Evolutionary conservation across 163 green algal species (phyloP).

Genomic region (Chlorella variabilis): DNA sequence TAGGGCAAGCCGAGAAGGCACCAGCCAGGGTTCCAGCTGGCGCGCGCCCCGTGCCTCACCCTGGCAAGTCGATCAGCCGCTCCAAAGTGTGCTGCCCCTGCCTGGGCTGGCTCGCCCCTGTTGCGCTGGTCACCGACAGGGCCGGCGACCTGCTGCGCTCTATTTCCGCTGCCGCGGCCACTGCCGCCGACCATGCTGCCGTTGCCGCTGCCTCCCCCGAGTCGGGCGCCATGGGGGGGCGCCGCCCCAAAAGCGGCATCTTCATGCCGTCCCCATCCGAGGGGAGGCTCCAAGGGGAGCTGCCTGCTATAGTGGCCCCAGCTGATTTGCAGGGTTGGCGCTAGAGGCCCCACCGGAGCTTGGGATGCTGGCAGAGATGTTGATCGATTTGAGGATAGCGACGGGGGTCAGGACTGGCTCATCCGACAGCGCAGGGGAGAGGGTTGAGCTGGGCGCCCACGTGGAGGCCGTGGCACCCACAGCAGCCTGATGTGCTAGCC

Average conservation of each 20-base stretch:
- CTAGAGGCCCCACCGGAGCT: too few relatives aligned
- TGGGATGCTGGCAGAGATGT: too few relatives aligned
- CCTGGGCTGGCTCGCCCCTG: background rate
- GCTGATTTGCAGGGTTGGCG: background rate
- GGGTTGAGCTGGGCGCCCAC: too few relatives aligned
- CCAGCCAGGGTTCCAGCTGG: background rate
- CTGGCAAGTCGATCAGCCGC: background rate
- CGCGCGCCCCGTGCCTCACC: background rate
- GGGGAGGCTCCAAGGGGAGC: background rate
- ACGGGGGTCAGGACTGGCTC: too few relatives aligned
- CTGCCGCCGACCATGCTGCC: background rate
- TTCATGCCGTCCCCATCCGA: background rate
- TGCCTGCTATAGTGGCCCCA: background rate
- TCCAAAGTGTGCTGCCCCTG: background rate
- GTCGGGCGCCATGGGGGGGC: too few relatives aligned
- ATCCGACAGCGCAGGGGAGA: too few relatives aligned
- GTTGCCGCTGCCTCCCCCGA: background rate
- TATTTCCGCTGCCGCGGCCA: background rate
- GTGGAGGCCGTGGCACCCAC: too few relatives aligned
- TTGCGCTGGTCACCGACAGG: background rate
- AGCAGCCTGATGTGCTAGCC: too few relatives aligned
- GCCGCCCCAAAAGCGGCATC: conserved; percentile 8
- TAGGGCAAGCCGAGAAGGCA: too few relatives aligned
- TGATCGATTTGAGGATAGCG: too few relatives aligned
- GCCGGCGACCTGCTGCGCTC: background rate